These are phyloP conservation scores for Hirsutella minnesotensis DNA, from an alignment of 2,329 filamentous ascomycete species.

Conservation along the genomic window DNA sequence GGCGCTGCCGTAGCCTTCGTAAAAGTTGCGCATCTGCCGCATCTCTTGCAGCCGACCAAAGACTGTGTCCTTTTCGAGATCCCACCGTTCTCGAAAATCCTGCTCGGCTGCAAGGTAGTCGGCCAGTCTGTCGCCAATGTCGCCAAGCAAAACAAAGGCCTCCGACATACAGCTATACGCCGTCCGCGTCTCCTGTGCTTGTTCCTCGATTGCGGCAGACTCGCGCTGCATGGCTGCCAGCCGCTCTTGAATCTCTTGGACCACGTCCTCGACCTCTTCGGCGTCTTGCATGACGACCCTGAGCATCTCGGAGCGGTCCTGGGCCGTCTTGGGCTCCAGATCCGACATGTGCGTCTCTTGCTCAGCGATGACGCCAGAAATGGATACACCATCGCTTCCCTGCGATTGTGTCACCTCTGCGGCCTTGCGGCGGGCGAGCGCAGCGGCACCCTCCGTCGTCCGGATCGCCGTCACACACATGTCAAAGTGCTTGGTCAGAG, in stretches of 20 bases:
- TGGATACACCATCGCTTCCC: slow-evolving; percentile 39
- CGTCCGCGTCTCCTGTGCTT: slow-evolving; percentile 38
- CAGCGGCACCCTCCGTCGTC: slow-evolving; percentile 73
- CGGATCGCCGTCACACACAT: slow-evolving; percentile 84
- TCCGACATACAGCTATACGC: slow-evolving; percentile 46
- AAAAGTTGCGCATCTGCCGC: slow-evolving; percentile 66
- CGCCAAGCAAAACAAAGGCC: slow-evolving; percentile 55
- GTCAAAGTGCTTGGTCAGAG: slow-evolving; percentile 80
- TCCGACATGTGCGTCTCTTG: slow-evolving; percentile 38
- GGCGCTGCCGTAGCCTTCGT: slow-evolving; percentile 72
- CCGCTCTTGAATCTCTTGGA: slow-evolving; percentile 61
- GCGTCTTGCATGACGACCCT: slow-evolving; percentile 65
- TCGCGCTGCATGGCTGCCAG: slow-evolving; percentile 67
- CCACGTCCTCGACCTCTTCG: slow-evolving; percentile 52
- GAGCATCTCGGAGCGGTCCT: slow-evolving; percentile 75
- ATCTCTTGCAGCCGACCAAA: slow-evolving; percentile 61
- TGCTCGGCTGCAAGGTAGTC: slow-evolving; percentile 52
- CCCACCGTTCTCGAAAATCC: slow-evolving; percentile 58
- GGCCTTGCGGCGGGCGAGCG: slow-evolving; percentile 54
- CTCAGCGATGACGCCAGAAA: slow-evolving; percentile 53
- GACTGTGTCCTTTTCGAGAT: slow-evolving; percentile 60
- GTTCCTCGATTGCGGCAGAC: slow-evolving; percentile 49
- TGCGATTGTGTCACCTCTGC: slow-evolving; percentile 48
- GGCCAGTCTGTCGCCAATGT: slow-evolving; percentile 53
- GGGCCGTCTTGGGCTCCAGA: slow-evolving; percentile 59